Evolutionary conservation across 225 moss, liverwort and hornwort genomes (phyloP).

Genomic region (Bryoerythrophyllum caledonicum): DNA sequence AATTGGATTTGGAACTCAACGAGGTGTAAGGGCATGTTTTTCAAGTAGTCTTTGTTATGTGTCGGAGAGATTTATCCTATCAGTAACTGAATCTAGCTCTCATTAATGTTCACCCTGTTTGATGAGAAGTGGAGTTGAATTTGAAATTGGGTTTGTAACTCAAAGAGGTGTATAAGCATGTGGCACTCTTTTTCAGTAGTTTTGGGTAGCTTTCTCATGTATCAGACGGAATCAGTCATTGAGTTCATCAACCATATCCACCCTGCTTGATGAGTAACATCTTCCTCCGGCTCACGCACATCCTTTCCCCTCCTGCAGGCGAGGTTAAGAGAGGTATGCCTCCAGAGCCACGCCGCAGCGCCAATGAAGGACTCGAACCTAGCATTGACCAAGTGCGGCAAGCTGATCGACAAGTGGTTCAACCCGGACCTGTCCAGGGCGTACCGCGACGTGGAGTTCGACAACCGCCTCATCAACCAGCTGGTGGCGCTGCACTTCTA

Average conservation of each 20-base stretch:
- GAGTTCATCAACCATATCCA: too few relatives aligned
- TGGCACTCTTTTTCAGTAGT: background rate
- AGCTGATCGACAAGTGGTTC: slow-evolving; percentile 84
- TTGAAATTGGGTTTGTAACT: background rate
- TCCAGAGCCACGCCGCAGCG: slow-evolving; percentile 47
- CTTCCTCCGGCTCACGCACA: background rate
- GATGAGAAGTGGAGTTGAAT: background rate
- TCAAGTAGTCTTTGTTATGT: too few relatives aligned
- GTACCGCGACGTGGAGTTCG: slow-evolving; percentile 79
- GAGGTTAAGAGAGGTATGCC: slow-evolving; percentile 40
- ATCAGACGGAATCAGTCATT: too few relatives aligned
- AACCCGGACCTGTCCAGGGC: slow-evolving; percentile 70
- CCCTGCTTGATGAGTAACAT: background rate
- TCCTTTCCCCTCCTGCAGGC: slow-evolving; percentile 40
- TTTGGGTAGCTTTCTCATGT: too few relatives aligned
- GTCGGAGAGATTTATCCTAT: too few relatives aligned
- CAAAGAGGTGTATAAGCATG: too few relatives aligned
- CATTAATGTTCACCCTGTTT: background rate
- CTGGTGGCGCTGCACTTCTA: slow-evolving; percentile 93
- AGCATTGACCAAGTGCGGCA: slow-evolving; percentile 91
- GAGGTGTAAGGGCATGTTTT: too few relatives aligned
- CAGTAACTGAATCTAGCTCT: background rate
- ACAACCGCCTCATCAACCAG: slow-evolving; percentile 72
- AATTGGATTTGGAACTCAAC: background rate
- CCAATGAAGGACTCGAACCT: slow-evolving; percentile 79